These are phyloP conservation scores for Picea glauca DNA, from an alignment of 75 land plant species.

Conservation along the genomic window DNA sequence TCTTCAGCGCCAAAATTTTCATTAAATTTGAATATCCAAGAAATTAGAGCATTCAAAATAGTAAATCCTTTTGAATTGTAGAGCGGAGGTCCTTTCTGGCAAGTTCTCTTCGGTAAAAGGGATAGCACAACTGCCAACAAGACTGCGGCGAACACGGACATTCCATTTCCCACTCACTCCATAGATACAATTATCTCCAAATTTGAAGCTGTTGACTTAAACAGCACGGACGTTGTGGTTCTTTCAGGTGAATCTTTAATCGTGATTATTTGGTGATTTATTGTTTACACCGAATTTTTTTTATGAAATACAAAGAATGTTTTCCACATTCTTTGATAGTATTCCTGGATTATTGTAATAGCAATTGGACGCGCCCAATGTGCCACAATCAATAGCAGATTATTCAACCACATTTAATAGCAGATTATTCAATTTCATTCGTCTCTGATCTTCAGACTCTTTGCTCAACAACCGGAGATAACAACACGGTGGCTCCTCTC, in stretches of 20 bases:
- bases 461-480: slow-evolving; percentile 43
- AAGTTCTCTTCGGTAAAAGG: slow-evolving; percentile 55
- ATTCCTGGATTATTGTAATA: slow-evolving; percentile 30
- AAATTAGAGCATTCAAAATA: not conserved
- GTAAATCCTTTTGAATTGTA: slow-evolving; percentile 1
- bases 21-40: not conserved
- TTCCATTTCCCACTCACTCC: slow-evolving; percentile 44
- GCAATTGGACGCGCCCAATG: slow-evolving; percentile 61
- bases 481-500: slow-evolving; percentile 30
- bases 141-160: slow-evolving; percentile 27
- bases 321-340: not conserved
- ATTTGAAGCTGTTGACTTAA: slow-evolving; percentile 50
- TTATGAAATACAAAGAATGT: not conserved
- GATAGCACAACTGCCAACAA: slow-evolving; percentile 50
- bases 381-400: slow-evolving; percentile 38
- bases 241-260: slow-evolving; percentile 11
- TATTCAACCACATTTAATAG: not conserved
- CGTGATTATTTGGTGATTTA: not conserved
- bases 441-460: slow-evolving; percentile 23
- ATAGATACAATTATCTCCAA: slow-evolving; percentile 29
- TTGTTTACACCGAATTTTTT: too few relatives aligned
- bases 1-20: not conserved
- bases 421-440: slow-evolving; percentile 9
- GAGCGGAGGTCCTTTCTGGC: slow-evolving; percentile 61
- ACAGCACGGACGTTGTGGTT: slow-evolving; percentile 43